phyloP scores from a whole-genome alignment of 768 basidiomycete genomes.

The Rhodosporidiobolus sp. region DNA sequence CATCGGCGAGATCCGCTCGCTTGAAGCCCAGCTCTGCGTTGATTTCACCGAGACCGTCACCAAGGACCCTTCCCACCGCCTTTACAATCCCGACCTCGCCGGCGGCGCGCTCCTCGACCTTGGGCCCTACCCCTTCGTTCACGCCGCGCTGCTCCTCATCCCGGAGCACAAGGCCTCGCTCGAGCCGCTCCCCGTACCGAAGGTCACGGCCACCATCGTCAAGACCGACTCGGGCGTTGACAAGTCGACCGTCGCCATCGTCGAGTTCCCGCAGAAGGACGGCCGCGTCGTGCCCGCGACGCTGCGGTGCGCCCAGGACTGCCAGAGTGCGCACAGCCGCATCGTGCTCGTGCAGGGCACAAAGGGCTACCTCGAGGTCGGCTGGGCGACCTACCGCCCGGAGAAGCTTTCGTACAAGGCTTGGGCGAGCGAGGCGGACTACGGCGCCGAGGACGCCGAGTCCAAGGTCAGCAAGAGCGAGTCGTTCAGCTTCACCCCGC shows the following conservation, averaged over 20 bases:
- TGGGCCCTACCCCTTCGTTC: conserved; percentile 46
- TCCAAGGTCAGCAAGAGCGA: conserved; percentile 36
- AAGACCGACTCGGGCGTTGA: conserved; percentile 32
- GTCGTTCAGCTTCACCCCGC: conserved; percentile 19
- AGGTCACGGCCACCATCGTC: conserved; percentile 15
- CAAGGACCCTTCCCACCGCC: conserved; percentile 40
- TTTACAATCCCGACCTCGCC: conserved; percentile 46
- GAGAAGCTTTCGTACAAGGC: neutral
- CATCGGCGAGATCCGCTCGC: conserved; percentile 46
- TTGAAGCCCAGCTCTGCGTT: conserved; percentile 46
- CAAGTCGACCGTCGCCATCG: conserved; percentile 14
- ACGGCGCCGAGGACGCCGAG: neutral
- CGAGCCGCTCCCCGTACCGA: conserved; percentile 5
- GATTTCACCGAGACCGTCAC: conserved; percentile 40
- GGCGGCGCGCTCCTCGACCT: conserved; percentile 49
- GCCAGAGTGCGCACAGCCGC: conserved; percentile 7
- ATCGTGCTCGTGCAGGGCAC: conserved; percentile 19
- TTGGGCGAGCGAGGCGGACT: conserved; percentile 17
- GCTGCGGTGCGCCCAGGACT: conserved; percentile 16
- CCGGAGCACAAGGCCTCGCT: neutral
- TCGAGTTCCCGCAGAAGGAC: conserved; percentile 24
- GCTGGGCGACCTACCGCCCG: conserved; percentile 32
- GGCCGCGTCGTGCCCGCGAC: conserved; percentile 30
- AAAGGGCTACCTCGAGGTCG: conserved; percentile 27
- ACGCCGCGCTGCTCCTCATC: conserved; percentile 36